Conservation (phyloP, 2,329 filamentous ascomycete species). For the Didymella segeticola region DNA sequence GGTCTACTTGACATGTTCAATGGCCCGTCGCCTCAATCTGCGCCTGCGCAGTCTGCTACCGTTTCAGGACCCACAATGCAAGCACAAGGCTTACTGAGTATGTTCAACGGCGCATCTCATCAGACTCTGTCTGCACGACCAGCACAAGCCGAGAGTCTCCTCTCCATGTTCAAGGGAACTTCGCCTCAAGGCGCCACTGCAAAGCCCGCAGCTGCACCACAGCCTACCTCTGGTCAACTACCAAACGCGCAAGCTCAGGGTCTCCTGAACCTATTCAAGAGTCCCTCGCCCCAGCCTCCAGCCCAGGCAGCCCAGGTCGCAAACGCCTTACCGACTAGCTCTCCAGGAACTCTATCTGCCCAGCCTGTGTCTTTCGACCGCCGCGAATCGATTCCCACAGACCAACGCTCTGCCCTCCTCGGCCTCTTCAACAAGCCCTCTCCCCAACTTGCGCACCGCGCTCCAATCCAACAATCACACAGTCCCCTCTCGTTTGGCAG, state of each 20-base stretch:
- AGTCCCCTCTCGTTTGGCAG: constrained; percentile 28
- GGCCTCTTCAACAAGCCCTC: constrained; percentile 45
- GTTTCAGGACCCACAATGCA: constrained; percentile 21
- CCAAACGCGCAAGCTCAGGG: constrained; percentile 15
- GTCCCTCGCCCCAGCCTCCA: constrained; percentile 11
- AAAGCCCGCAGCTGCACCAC: constrained; percentile 4
- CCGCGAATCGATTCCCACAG: constrained; percentile 35
- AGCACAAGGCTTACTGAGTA: constrained; percentile 27
- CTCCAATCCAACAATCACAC: constrained; percentile 22
- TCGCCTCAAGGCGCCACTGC: constrained; percentile 11
- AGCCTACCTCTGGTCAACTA: constrained; percentile 21
- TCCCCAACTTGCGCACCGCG: constrained; percentile 20
- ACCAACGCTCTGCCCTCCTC: constrained; percentile 46
- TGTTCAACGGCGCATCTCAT: constrained; percentile 24
- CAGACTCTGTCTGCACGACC: constrained; percentile 14
- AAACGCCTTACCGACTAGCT: neutral
- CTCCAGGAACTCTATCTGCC: constrained; percentile 6
- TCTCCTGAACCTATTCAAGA: constrained; percentile 17
- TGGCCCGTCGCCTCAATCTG: constrained; percentile 15
- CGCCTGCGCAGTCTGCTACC: neutral
- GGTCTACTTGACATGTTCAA: constrained; percentile 30
- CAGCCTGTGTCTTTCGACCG: constrained; percentile 30
- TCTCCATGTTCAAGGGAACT: constrained; percentile 26
- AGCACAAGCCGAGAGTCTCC: constrained; percentile 29
- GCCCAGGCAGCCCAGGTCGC: neutral